These are phyloP conservation scores for Leccinum fibrillosum DNA, from an alignment of 768 basidiomycete genomes.

Conservation along the genomic window DNA sequence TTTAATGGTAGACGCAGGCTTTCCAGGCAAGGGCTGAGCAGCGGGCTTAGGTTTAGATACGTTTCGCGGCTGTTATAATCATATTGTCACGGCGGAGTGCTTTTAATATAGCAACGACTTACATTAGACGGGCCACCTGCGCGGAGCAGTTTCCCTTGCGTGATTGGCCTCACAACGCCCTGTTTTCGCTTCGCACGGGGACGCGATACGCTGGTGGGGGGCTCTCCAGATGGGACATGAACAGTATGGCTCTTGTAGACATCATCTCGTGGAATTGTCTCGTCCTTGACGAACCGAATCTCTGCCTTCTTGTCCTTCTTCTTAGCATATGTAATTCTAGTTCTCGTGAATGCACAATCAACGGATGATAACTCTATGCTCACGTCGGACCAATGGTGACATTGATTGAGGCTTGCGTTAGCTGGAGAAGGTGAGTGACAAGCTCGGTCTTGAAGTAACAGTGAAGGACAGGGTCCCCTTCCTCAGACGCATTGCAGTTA, in stretches of 20 bases:
- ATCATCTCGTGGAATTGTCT: constrained; percentile 74
- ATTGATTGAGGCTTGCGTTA: constrained; percentile 74
- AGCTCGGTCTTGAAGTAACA: constrained; percentile 97
- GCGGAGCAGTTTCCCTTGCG: constrained; percentile 75
- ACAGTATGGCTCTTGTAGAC: constrained; percentile 92
- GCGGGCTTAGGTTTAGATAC: constrained; percentile 37
- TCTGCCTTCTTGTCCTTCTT: constrained; percentile 94
- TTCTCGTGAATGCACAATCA: constrained; percentile 12
- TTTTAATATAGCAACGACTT: constrained; percentile 13
- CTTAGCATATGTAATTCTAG: constrained; percentile 84
- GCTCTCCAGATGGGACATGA: constrained; percentile 84
- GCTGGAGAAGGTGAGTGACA: constrained; percentile 71
- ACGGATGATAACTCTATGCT: constrained; percentile 28
- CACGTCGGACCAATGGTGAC: constrained; percentile 77
- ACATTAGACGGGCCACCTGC: constrained; percentile 73
- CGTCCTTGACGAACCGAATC: constrained; percentile 89
- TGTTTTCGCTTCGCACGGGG: constrained; percentile 87
- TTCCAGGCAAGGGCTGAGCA: constrained; percentile 59
- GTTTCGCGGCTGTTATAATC: constrained; percentile 42
- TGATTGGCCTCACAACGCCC: constrained; percentile 80
- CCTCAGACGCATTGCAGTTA: constrained; percentile 77
- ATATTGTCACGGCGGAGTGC: background rate
- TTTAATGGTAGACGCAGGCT: constrained; percentile 35
- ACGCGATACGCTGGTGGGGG: constrained; percentile 73
- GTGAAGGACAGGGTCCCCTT: constrained; percentile 90